These are phyloP conservation scores for Sedum album DNA, from an alignment of 164 flowering plant genomes.

Conservation along the genomic window DNA sequence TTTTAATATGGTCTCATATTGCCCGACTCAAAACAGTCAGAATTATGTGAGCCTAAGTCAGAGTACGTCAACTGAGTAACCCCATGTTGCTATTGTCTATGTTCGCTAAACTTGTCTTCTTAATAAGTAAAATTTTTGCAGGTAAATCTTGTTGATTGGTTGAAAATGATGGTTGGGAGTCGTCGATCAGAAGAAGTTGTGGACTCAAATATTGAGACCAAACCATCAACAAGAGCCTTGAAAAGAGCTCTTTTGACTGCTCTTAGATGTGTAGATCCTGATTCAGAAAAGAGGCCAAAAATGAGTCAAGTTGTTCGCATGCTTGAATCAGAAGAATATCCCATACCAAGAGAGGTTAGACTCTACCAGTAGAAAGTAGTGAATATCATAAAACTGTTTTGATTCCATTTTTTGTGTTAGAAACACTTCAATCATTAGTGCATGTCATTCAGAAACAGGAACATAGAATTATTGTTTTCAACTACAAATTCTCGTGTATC, in stretches of 20 bases:
- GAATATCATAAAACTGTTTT: too few relatives aligned
- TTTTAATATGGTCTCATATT: neutral
- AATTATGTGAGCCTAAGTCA: neutral
- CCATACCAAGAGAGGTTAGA: conserved; percentile 66
- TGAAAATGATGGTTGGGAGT: conserved; percentile 77
- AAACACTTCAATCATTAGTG: too few relatives aligned
- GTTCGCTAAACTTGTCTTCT: neutral
- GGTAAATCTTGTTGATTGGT: conserved; percentile 81
- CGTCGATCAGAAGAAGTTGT: conserved; percentile 72
- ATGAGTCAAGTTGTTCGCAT: conserved; percentile 79
- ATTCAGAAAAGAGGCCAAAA: conserved; percentile 66
- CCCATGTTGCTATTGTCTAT: neutral
- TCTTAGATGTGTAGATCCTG: conserved; percentile 70
- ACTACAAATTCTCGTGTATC: conserved; percentile 1
- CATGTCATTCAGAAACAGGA: neutral
- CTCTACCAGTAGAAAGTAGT: neutral
- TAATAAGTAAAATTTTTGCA: conserved; percentile 14
- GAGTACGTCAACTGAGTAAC: neutral
- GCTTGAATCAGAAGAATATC: conserved; percentile 79
- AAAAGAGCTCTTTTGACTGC: conserved; percentile 70
- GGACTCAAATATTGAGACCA: conserved; percentile 59
- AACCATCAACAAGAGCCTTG: conserved; percentile 60
- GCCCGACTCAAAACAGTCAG: neutral
- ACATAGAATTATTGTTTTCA: neutral
- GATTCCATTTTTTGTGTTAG: too few relatives aligned